phyloP scores from a whole-genome alignment of 2,329 filamentous ascomycete genomes.

The Colletotrichum camelliae region DNA sequence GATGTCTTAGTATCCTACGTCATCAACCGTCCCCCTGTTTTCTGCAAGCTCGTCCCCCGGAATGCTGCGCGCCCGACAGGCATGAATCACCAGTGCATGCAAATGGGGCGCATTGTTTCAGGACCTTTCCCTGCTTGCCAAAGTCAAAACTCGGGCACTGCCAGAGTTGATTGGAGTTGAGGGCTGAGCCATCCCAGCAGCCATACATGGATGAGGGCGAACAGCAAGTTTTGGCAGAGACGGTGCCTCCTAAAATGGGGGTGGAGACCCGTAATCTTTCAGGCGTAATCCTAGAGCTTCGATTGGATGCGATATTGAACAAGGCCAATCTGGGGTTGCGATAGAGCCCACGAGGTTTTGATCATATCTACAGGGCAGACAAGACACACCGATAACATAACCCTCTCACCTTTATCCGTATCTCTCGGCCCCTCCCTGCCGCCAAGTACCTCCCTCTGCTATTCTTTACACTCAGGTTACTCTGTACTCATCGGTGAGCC shows the following conservation, averaged over 20 bases:
- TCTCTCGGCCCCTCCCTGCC: neutral
- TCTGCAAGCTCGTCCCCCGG: neutral
- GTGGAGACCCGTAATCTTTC: slow-evolving; percentile 9
- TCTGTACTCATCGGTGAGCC: neutral
- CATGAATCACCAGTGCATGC: neutral
- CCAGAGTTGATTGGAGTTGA: slow-evolving; percentile 10
- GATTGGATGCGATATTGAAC: neutral
- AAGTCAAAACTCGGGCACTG: neutral
- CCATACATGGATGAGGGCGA: neutral
- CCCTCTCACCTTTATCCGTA: neutral
- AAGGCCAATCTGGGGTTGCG: neutral
- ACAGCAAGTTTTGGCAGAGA: neutral
- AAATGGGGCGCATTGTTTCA: neutral
- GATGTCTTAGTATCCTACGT: neutral
- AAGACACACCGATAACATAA: neutral
- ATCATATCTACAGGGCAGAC: neutral
- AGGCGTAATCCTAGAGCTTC: neutral
- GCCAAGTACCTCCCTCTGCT: neutral
- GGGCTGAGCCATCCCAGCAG: neutral
- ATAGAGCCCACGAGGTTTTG: neutral
- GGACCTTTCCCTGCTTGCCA: neutral
- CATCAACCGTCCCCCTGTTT: neutral
- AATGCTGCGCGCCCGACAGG: neutral
- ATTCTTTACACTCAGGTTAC: neutral
- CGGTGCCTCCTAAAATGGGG: slow-evolving; percentile 8